These are phyloP conservation scores for Xylariaceae sp. DNA, from an alignment of 2,329 filamentous ascomycete species.

Conservation along the genomic window DNA sequence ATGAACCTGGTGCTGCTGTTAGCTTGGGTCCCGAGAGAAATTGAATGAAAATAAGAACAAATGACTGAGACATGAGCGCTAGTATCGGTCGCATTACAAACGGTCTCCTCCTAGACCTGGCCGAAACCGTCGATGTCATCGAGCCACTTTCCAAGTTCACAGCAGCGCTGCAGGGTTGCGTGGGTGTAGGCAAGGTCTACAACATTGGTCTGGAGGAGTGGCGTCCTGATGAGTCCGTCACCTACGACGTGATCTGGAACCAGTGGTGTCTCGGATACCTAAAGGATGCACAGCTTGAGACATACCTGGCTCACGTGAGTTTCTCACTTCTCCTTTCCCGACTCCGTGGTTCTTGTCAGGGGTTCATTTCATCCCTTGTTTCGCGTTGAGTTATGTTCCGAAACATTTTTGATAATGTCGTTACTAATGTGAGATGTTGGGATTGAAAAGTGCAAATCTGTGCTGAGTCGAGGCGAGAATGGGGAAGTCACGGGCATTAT, in stretches of 20 bases:
- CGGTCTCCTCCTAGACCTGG: constrained; percentile 65
- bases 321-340: not conserved
- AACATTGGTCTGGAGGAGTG: constrained; percentile 72
- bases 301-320: constrained; percentile 51
- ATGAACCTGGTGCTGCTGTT: not conserved
- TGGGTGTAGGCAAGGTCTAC: constrained; percentile 59
- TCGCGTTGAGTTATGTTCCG: not conserved
- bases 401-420: not conserved
- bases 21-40: not conserved
- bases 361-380: not conserved
- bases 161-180: constrained; percentile 48
- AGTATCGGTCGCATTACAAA: constrained; percentile 80
- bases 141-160: constrained; percentile 85
- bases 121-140: constrained; percentile 71
- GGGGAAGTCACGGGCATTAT: constrained; percentile 45
- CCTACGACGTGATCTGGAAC: constrained; percentile 80
- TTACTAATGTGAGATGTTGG: not conserved
- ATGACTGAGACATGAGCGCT: constrained; percentile 7
- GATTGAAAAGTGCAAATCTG: constrained; percentile 41
- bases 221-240: constrained; percentile 39
- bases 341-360: not conserved
- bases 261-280: constrained; percentile 89
- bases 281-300: constrained; percentile 65
- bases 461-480: constrained; percentile 32
- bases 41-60: not conserved